Conservation (phyloP, 129 eudicot species). For the Glebionis coronaria region DNA sequence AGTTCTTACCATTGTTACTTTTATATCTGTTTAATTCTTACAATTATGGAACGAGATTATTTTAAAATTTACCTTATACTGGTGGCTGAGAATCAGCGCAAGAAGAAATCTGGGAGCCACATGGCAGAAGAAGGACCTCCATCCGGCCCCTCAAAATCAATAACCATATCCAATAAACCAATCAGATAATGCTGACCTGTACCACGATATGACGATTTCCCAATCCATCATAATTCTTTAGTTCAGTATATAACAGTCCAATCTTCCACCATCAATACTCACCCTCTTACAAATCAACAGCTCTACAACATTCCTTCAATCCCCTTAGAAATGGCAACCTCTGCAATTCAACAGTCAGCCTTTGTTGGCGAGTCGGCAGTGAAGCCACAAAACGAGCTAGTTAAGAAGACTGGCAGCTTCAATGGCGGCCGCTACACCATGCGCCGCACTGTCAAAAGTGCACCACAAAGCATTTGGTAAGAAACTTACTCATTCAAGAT, state of each 20-base stretch:
- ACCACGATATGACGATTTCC: conserved; percentile 21
- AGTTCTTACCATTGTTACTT: no score
- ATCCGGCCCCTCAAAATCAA: conserved; percentile 37
- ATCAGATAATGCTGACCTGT: conserved; percentile 45
- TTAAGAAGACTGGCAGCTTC: conserved; percentile 44
- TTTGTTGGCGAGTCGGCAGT: conserved; percentile 40
- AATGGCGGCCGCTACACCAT: conserved; percentile 54
- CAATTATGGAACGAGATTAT: no score
- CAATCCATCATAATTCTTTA: conserved; percentile 35
- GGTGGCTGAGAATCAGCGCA: not conserved
- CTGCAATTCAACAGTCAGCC: conserved; percentile 53
- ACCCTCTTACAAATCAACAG: conserved; percentile 2
- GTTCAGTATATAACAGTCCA: conserved; percentile 27
- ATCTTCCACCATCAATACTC: not conserved
- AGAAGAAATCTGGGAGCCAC: conserved; percentile 34
- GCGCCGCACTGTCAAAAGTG: conserved; percentile 62
- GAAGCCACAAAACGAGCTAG: conserved; percentile 38
- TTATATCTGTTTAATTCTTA: no score
- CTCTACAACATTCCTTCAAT: not conserved
- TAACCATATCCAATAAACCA: conserved; percentile 38
- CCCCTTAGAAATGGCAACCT: conserved; percentile 40
- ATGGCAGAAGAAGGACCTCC: conserved; percentile 43
- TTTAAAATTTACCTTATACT: not conserved
- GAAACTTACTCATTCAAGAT: not conserved
- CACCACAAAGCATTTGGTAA: conserved; percentile 63